A percentile compares a stretch with the other conserved stretches of the same genome.
Conservation (phyloP, 192 early-diverging fungal species). For the Diversispora epigaea region DNA sequence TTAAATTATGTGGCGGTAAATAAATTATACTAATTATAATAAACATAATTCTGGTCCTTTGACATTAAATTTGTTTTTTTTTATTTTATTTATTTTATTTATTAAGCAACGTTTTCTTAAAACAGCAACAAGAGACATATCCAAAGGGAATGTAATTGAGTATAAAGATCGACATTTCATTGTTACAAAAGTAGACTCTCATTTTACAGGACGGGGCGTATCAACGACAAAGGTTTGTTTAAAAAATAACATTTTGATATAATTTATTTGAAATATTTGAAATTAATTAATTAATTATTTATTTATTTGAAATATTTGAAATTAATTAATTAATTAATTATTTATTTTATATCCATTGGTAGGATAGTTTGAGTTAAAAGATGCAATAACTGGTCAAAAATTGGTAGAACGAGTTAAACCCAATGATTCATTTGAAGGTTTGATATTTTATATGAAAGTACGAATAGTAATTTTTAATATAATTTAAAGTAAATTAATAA, state of each 20-base stretch:
- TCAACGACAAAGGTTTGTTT: constrained; percentile 54
- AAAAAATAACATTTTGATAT: not conserved
- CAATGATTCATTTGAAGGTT: not conserved
- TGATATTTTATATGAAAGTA: not conserved
- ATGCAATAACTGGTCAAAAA: not conserved
- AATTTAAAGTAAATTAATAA: constrained; percentile 62
- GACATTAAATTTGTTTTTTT: not conserved
- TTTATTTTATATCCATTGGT: not conserved
- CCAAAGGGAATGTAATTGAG: constrained; percentile 70
- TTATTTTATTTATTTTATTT: not conserved
- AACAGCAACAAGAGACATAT: constrained; percentile 52
- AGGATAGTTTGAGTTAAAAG: not conserved
- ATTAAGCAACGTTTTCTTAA: constrained; percentile 38
- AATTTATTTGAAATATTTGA: too few relatives aligned
- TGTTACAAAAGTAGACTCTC: constrained; percentile 63
- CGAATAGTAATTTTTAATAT: constrained; percentile 43
- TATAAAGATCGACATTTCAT: constrained; percentile 64
- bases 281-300: not conserved
- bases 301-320: not conserved
- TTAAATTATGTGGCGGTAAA: too few relatives aligned
- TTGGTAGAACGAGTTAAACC: not conserved
- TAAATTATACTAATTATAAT: not conserved
- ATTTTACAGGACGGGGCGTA: constrained; percentile 67
- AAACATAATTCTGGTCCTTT: not conserved
- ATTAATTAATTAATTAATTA: not conserved